Evolutionary conservation across 352 stramenopile species (phyloP).

Genomic region (Phytopythium cucurbitacearum): DNA sequence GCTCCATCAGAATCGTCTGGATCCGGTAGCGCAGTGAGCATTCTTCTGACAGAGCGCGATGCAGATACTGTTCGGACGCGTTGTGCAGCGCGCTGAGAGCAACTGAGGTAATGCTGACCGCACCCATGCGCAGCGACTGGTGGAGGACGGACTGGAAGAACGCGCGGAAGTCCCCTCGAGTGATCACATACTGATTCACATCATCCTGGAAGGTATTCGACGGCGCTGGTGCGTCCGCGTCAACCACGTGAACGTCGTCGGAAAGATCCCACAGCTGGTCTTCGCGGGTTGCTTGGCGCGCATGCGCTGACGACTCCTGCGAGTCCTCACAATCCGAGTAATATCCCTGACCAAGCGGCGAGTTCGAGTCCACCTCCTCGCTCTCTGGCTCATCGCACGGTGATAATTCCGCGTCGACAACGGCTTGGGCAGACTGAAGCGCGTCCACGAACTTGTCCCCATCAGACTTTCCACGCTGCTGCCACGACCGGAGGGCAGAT

Average conservation of each 20-base stretch:
- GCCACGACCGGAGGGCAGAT: conserved; percentile 11
- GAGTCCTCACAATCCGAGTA: conserved; percentile 63
- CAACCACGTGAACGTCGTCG: conserved; percentile 27
- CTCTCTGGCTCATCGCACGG: conserved; percentile 19
- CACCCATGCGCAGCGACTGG: conserved; percentile 24
- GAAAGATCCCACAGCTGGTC: conserved; percentile 44
- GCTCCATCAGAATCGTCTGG: conserved; percentile 43
- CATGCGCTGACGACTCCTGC: conserved; percentile 19
- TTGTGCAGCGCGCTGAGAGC: conserved; percentile 79
- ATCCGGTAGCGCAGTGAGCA: conserved; percentile 58
- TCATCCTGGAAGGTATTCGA: conserved; percentile 22
- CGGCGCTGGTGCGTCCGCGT: conserved; percentile 15
- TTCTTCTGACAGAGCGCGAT: conserved; percentile 48
- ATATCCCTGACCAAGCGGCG: conserved; percentile 59
- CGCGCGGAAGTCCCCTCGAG: conserved; percentile 49
- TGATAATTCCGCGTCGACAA: conserved; percentile 47
- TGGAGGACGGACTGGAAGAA: conserved; percentile 39
- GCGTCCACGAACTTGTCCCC: conserved; percentile 43
- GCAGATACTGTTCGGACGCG: conserved; percentile 62
- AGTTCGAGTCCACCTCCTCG: conserved; percentile 30
- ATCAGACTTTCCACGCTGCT: conserved; percentile 6
- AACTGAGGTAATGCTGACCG: conserved; percentile 55
- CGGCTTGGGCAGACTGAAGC: conserved; percentile 31
- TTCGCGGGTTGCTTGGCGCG: conserved; percentile 25
- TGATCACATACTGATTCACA: conserved; percentile 59